A percentile compares a stretch with the other conserved stretches of the same genome.
Evolutionary conservation across 495 filamentous ascomycete species (phyloP).

Genomic region (Aspergillus affinis): DNA sequence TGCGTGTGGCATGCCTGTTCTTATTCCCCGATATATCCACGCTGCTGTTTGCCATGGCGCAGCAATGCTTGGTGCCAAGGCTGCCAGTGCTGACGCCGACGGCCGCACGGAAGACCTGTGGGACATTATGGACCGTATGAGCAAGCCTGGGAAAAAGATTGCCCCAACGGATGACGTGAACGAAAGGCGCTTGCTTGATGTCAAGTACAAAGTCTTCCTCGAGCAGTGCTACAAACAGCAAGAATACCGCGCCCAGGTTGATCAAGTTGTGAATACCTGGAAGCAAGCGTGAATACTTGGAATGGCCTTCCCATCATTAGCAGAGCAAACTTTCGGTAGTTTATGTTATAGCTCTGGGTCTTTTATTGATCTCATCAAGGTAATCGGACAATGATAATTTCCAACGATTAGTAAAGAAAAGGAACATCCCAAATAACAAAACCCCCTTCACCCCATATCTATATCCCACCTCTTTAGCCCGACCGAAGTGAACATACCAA

Average conservation of each 20-base stretch:
- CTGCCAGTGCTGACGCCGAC: conserved; percentile 71
- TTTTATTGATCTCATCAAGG: too few relatives aligned
- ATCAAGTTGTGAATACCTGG: conserved; percentile 55
- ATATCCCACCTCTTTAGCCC: neutral
- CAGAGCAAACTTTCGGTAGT: too few relatives aligned
- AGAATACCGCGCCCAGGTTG: conserved; percentile 61
- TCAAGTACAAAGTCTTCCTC: conserved; percentile 77
- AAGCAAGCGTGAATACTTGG: conserved; percentile 4
- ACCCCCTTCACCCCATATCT: neutral
- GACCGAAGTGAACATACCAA: neutral
- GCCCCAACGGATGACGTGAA: conserved; percentile 64
- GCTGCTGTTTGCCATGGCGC: conserved; percentile 96
- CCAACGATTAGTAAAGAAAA: neutral
- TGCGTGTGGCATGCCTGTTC: conserved; percentile 84
- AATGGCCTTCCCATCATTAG: too few relatives aligned
- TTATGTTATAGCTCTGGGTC: too few relatives aligned
- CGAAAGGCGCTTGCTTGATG: conserved; percentile 75
- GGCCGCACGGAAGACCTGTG: conserved; percentile 85
- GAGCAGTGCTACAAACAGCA: conserved; percentile 64
- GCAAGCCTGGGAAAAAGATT: conserved; percentile 84
- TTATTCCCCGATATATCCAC: conserved; percentile 88
- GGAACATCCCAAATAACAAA: neutral
- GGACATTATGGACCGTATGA: conserved; percentile 97
- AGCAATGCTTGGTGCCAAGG: conserved; percentile 95
- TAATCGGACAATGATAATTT: neutral